Conservation (phyloP, 306 rosid species). For the Castanea mollissima region DNA sequence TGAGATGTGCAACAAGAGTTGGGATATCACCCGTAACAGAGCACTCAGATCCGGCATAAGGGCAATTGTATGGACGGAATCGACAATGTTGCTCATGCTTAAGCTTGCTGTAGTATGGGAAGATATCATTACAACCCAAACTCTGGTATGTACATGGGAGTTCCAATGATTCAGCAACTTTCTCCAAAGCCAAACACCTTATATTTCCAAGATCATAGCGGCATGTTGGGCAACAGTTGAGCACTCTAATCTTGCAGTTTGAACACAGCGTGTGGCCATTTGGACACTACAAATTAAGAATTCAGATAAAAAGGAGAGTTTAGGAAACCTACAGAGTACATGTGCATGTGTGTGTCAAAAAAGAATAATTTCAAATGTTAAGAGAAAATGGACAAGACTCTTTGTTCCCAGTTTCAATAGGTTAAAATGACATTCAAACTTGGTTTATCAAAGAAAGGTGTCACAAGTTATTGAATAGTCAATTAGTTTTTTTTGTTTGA, state of each 20-base stretch:
- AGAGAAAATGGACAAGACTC: neutral
- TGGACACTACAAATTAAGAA: constrained; percentile 68
- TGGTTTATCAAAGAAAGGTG: constrained; percentile 4
- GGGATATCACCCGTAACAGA: constrained; percentile 80
- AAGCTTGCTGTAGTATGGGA: constrained; percentile 72
- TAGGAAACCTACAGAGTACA: neutral
- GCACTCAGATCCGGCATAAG: constrained; percentile 94
- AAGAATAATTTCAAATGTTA: constrained; percentile 5
- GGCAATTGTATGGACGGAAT: constrained; percentile 84
- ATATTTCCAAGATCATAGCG: constrained; percentile 76
- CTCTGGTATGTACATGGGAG: constrained; percentile 84
- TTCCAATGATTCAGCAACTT: constrained; percentile 84
- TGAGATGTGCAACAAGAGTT: constrained; percentile 74
- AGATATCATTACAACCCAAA: constrained; percentile 79
- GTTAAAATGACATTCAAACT: neutral
- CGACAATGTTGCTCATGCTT: constrained; percentile 82
- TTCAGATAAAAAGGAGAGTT: constrained; percentile 22
- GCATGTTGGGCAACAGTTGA: constrained; percentile 85
- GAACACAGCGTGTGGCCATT: constrained; percentile 96
- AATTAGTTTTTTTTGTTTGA: neutral
- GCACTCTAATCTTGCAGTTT: constrained; percentile 73
- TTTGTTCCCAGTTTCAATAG: constrained; percentile 1
- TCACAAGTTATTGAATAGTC: neutral
- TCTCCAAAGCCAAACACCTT: constrained; percentile 95
- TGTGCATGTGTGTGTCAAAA: neutral